Evolutionary conservation across 441 rosid species (phyloP), one percentile per base, ranked within the genome.

Genomic region (Populus hybrid): DNA sequence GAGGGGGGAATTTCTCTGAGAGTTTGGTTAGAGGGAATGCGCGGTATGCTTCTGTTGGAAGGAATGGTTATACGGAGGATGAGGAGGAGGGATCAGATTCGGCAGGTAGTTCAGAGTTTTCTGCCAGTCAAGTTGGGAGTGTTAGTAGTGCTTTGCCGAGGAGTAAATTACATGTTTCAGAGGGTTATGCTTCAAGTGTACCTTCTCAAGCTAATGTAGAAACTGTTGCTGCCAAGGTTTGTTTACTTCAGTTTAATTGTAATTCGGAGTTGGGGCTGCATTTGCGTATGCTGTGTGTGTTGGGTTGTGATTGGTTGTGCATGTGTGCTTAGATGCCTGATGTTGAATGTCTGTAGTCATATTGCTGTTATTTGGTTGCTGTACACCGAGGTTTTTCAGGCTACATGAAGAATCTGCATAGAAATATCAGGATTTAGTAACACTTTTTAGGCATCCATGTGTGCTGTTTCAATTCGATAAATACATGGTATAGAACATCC

Each of bases 1-100:
- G 86, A 74, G 84, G 74, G 14, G 87, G 90, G 40, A 80, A 81
- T 79, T 77, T 80, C 56, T 83, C 79, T 20, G 89, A 71, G 68
- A 86, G 86, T 79, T 64, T 84, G 69, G 76, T 66, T 31, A 71
- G 86, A 74, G 87, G 82, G 24, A 83, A 81, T 63, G 84, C 76
- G 73, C 86, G 85, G 83, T 81, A 82, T 71, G 82, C 84, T 53
- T 16, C 61, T 2, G 80, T 64, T 66, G 83, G 82, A 70, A 75
- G 75, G 74, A 84, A 83, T 82, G 88, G 82, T 36, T 92, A 86
- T 73, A 85, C 86, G 20, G 84, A 88, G 40, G 88, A 86, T 33
- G 94, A 92, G 50, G 94, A 90, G 33, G 98, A 88, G 78, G 88
- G 86, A n/a, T 88, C 97, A 0, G 98, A 93, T 88, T 94, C 98